These are phyloP conservation scores for Astrocystis sublimbata DNA, from an alignment of 495 filamentous ascomycete species.

Conservation along the genomic window DNA sequence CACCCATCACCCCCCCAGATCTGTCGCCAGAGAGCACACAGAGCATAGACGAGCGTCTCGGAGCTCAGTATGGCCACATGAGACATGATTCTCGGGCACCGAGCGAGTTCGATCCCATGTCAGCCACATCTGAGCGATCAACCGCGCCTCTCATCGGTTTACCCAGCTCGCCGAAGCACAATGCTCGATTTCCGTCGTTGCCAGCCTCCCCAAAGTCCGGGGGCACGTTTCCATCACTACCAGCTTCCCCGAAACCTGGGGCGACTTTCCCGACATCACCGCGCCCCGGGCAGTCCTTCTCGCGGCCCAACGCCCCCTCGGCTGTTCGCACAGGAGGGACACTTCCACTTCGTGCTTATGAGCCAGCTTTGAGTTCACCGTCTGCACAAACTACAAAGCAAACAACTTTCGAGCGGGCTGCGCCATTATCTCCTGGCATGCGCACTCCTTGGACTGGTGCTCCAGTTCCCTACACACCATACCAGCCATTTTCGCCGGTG, in stretches of 20 bases:
- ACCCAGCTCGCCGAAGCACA: constrained; percentile 49
- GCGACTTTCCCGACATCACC: constrained; percentile 44
- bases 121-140: constrained; percentile 44
- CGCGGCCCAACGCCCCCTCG: constrained; percentile 36
- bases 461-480: constrained; percentile 80
- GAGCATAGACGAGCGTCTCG: constrained; percentile 51
- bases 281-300: constrained; percentile 40
- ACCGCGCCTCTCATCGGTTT: constrained; percentile 46
- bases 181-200: constrained; percentile 49
- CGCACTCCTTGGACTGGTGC: constrained; percentile 70
- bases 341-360: constrained; percentile 63
- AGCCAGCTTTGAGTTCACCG: constrained; percentile 55
- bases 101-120: constrained; percentile 43
- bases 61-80: constrained; percentile 37
- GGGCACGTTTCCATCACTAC: constrained; percentile 42
- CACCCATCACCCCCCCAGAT: constrained; percentile 48
- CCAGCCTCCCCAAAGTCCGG: constrained; percentile 48
- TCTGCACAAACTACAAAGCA: constrained; percentile 65
- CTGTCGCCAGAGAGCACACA: constrained; percentile 50
- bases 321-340: constrained; percentile 50
- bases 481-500: constrained; percentile 87
- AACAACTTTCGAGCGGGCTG: constrained; percentile 70
- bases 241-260: constrained; percentile 44
- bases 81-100: constrained; percentile 35
- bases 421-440: constrained; percentile 49